Percentiles rank a stretch among this genome's conserved stretches.
phyloP scores from a whole-genome alignment of 176 grass and related monocot species.

The Puya raimondii region DNA sequence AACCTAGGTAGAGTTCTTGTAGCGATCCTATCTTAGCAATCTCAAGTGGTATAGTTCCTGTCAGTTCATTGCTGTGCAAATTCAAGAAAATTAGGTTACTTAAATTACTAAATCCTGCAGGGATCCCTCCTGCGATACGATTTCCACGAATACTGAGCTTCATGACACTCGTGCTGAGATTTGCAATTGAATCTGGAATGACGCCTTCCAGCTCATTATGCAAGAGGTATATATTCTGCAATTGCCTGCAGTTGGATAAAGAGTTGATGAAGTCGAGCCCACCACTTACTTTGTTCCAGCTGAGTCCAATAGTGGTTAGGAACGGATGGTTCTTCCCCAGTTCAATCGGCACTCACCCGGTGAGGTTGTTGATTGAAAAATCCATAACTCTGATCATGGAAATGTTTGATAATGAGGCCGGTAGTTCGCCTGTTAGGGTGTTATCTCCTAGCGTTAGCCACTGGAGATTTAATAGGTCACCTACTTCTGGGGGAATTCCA shows the following conservation, averaged over 20 bases:
- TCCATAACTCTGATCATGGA: constrained; percentile 1
- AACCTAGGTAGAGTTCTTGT: background rate
- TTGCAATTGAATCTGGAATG: constrained; percentile 17
- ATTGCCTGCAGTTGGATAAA: constrained; percentile 18
- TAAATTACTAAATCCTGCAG: constrained; percentile 14
- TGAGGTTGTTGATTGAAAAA: constrained; percentile 4
- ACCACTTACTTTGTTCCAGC: constrained; percentile 8
- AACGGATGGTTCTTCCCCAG: constrained; percentile 12
- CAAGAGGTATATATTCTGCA: background rate
- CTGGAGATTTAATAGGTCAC: constrained; percentile 9
- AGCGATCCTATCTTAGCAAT: constrained; percentile 6
- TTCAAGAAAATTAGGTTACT: constrained; percentile 6
- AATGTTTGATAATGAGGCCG: constrained; percentile 7
- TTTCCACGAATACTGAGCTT: background rate
- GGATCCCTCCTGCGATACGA: constrained; percentile 9
- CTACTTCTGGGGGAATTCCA: constrained; percentile 1
- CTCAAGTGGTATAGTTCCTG: constrained; percentile 12
- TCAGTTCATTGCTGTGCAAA: constrained; percentile 6
- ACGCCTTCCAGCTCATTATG: constrained; percentile 8
- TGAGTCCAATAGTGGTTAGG: background rate
- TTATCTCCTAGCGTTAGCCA: background rate
- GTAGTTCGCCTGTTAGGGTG: constrained; percentile 13
- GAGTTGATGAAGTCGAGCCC: constrained; percentile 16
- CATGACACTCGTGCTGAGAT: constrained; percentile 6
- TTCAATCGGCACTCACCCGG: constrained; percentile 1